A percentile compares a stretch with the other conserved stretches of the same genome.
These are phyloP conservation scores for Aspergillus puulaauensis DNA, from an alignment of 2,329 filamentous ascomycete species.

Conservation along the genomic window DNA sequence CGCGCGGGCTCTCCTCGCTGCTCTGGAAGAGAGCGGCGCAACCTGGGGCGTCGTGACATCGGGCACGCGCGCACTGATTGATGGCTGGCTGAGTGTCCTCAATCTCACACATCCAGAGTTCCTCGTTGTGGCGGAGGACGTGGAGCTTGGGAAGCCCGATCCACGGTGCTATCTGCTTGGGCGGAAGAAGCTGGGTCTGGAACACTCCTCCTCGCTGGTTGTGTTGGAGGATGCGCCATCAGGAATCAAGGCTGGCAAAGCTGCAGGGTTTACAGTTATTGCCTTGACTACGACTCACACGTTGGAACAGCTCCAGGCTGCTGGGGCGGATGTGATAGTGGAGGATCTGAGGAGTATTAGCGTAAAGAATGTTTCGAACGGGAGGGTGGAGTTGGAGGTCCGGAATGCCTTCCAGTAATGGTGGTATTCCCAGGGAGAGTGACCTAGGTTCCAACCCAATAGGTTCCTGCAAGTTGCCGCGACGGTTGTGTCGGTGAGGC, in stretches of 20 bases:
- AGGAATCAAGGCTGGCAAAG: conserved; percentile 79
- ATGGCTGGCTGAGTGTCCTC: conserved; percentile 70
- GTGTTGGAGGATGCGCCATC: conserved; percentile 89
- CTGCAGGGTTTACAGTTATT: conserved; percentile 79
- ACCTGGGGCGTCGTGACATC: conserved; percentile 86
- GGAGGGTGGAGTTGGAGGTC: conserved; percentile 68
- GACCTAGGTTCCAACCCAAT: neutral
- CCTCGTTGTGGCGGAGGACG: conserved; percentile 74
- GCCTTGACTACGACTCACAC: conserved; percentile 84
- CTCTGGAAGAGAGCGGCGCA: conserved; percentile 60
- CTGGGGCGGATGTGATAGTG: conserved; percentile 86
- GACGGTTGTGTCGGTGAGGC: neutral
- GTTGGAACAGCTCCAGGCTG: conserved; percentile 66
- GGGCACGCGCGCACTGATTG: conserved; percentile 65
- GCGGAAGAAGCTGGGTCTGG: conserved; percentile 57
- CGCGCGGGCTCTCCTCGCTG: conserved; percentile 67
- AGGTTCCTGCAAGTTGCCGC: neutral
- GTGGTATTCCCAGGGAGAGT: neutral
- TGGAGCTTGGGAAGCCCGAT: conserved; percentile 73
- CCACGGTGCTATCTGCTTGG: conserved; percentile 72
- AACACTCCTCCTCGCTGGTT: conserved; percentile 56
- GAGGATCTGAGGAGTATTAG: conserved; percentile 73
- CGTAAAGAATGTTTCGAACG: conserved; percentile 57
- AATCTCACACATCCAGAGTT: conserved; percentile 64
- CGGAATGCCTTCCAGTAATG: conserved; percentile 52